Evolutionary conservation across 257 asterid species (phyloP), one percentile per base, ranked within the genome.

Genomic region (Capsicum pubescens): DNA sequence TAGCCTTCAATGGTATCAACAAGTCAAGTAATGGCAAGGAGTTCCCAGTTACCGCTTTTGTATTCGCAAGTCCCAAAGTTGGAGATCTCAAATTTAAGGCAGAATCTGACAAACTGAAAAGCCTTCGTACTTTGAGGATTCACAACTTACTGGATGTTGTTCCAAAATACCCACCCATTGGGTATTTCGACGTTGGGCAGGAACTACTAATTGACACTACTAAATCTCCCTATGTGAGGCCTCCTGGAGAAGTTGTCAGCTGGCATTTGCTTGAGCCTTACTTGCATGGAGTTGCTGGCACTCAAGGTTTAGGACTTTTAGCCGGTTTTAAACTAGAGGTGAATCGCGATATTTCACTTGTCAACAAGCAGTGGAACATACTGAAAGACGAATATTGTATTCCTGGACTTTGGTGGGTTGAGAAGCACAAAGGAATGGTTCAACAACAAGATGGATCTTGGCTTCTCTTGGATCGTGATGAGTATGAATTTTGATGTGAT

Each of bases 281-380:
- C 82, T 70, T 93, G 93, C 99, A 95, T 72, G 97, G 98, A 70
- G 89, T 95, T 61, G 97, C 95, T 0, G 98, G 98, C n/a, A 89
- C 89, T 0, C 96, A 90, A 67, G 97, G 97, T 46, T 10, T 72
- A 69, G 77, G 32, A 39, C 26, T 16, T 36, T 69, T 69, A 48
- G 58, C 11, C 0, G 60, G 59, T 15, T 94, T 94, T 60, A 90
- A 87, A 82, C 32, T 93, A 57, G 94, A 88, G 64, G 85, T 92
- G 9, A 71, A 85, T 19, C 89, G 97, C 11, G 91, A 90, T 84
- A 74, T 93, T 14, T 90, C 94, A 0, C 87, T 95, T 32, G 90
- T 91, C 13, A 95, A 95, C 66, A 95, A 95, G 76, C 76, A 79
- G 50, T 5, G 86, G 88, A 92, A 92, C 83, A 82, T n/a, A 0